These are phyloP conservation scores for Emmonsiellopsis sp. DNA, from an alignment of 2,329 filamentous ascomycete genomes.

Conservation along the genomic window DNA sequence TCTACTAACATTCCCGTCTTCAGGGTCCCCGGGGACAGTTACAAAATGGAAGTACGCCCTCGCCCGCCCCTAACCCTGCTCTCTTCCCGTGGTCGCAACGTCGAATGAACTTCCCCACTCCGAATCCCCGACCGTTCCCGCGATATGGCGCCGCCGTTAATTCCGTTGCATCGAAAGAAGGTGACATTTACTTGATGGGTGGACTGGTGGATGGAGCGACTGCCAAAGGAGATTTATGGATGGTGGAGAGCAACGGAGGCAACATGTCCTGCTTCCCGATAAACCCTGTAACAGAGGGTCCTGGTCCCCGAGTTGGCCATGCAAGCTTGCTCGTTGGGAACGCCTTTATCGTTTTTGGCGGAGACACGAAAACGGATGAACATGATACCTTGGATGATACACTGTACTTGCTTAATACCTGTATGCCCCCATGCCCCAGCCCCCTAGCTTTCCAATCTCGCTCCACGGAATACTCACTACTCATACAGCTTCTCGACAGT, in stretches of 20 bases:
- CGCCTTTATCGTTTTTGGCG: slow-evolving; percentile 97
- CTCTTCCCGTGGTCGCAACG: slow-evolving; percentile 95
- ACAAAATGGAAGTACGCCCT: slow-evolving; percentile 39
- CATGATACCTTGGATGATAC: slow-evolving; percentile 88
- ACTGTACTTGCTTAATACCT: slow-evolving; percentile 91
- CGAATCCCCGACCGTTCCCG: slow-evolving; percentile 79
- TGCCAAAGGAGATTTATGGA: slow-evolving; percentile 95
- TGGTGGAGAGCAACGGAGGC: slow-evolving; percentile 77
- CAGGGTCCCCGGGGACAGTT: slow-evolving; percentile 30
- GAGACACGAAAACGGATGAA: slow-evolving; percentile 95
- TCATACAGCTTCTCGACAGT: slow-evolving; percentile 78
- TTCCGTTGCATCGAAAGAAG: slow-evolving; percentile 84
- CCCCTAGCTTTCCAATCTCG: neutral
- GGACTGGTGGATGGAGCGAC: slow-evolving; percentile 90
- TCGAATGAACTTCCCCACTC: slow-evolving; percentile 72
- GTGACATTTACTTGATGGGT: slow-evolving; percentile 95
- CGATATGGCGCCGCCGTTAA: slow-evolving; percentile 97
- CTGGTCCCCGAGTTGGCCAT: slow-evolving; percentile 89
- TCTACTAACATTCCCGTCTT: neutral
- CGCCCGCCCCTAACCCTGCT: slow-evolving; percentile 56
- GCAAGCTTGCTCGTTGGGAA: slow-evolving; percentile 91
- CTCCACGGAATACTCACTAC: slow-evolving; percentile 20
- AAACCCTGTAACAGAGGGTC: slow-evolving; percentile 83
- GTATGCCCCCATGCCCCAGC: slow-evolving; percentile 40
- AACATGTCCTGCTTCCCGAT: slow-evolving; percentile 87